Evolutionary conservation across 176 grass and related monocot species (phyloP).

Genomic region (Panicum miliaceum): DNA sequence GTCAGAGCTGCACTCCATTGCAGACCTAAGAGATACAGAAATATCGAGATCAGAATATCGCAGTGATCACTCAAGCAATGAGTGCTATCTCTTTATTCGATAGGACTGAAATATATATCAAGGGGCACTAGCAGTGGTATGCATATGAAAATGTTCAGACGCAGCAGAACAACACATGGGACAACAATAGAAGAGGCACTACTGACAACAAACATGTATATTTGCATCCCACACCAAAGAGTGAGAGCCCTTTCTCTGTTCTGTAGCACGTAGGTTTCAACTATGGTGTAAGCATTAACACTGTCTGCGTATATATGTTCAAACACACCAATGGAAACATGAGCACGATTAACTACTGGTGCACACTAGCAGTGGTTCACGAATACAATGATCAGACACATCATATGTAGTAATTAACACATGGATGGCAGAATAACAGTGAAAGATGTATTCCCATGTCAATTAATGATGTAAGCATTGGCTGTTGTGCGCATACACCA

Average conservation of each 20-base stretch:
- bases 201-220: background rate
- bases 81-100: background rate
- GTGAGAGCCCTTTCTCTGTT: background rate
- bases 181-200: background rate
- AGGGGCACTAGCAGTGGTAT: background rate
- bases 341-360: background rate
- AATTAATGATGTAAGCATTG: background rate
- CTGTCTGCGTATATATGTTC: background rate
- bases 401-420: background rate
- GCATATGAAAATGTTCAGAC: background rate
- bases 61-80: background rate
- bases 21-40: conserved; percentile 30
- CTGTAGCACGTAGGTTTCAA: background rate
- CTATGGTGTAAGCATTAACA: too few species aligned
- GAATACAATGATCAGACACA: background rate
- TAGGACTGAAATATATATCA: background rate
- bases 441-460: background rate
- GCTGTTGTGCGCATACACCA: background rate
- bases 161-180: background rate
- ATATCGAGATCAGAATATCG: background rate
- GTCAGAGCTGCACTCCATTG: conserved; percentile 54
- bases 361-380: background rate
- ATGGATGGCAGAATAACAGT: background rate
- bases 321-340: background rate
- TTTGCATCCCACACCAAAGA: background rate